Evolutionary conservation across 768 basidiomycete genomes (phyloP).

Genomic region (Grammothele lineata): DNA sequence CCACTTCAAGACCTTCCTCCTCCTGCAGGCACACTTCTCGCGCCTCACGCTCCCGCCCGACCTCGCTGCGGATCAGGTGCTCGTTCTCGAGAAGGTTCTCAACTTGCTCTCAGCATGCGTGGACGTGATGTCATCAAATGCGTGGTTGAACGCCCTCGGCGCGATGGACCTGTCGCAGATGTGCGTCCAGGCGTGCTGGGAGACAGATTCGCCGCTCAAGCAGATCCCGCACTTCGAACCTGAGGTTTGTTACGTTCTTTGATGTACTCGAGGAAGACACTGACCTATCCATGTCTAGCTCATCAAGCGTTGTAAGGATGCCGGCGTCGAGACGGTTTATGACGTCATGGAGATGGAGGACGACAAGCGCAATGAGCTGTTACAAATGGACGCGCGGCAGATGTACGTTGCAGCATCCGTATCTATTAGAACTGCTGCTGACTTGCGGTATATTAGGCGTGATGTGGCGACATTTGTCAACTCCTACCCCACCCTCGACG

Average conservation of each 20-base stretch:
- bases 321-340: slow-evolving; percentile 84
- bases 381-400: slow-evolving; percentile 81
- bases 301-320: slow-evolving; percentile 79
- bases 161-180: slow-evolving; percentile 99
- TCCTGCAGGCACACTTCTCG: slow-evolving; percentile 96
- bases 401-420: slow-evolving; percentile 55
- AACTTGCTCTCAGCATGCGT: slow-evolving; percentile 92
- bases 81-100: slow-evolving; percentile 87
- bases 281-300: slow-evolving; percentile 41
- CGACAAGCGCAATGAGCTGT: slow-evolving; percentile 71
- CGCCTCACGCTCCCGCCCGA: slow-evolving; percentile 90
- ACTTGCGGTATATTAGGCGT: slow-evolving; percentile 47
- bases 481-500: slow-evolving; percentile 95
- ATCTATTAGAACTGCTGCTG: neutral
- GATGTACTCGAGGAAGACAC: neutral
- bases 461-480: slow-evolving; percentile 96
- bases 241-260: slow-evolving; percentile 48
- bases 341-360: slow-evolving; percentile 99
- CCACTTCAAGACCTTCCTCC: slow-evolving; percentile 96
- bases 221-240: slow-evolving; percentile 96
- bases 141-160: slow-evolving; percentile 88
- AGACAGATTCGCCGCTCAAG: slow-evolving; percentile 90
- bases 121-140: slow-evolving; percentile 97
- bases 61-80: slow-evolving; percentile 84
- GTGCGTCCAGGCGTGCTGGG: slow-evolving; percentile 99